phyloP scores from a whole-genome alignment of 2,329 filamentous ascomycete species.

The Graphilbum sp. region DNA sequence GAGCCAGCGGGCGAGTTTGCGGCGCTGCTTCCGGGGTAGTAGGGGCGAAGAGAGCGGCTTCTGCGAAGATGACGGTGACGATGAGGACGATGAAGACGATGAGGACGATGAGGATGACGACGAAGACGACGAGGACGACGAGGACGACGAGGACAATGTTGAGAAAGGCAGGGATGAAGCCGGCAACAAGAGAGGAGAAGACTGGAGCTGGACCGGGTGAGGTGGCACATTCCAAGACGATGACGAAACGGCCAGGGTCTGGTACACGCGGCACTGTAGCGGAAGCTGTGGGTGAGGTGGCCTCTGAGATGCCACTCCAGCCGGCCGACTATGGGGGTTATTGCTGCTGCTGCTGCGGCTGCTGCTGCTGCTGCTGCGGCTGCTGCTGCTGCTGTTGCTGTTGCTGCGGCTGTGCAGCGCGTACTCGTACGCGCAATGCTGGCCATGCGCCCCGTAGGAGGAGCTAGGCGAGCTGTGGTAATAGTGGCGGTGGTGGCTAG shows the following conservation, averaged over 20 bases:
- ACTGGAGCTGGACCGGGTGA: neutral
- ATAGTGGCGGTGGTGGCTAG: too few relatives aligned
- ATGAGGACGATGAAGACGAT: neutral
- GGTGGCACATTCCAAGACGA: too few relatives aligned
- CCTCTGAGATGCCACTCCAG: constrained; percentile 13
- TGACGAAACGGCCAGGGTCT: constrained; percentile 11
- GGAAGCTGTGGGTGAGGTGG: too few relatives aligned
- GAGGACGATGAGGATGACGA: constrained; percentile 1
- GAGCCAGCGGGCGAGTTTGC: constrained; percentile 10
- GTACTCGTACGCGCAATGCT: too few relatives aligned
- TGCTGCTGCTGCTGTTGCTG: too few relatives aligned
- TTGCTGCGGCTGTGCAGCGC: too few relatives aligned
- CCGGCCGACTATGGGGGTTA: too few relatives aligned
- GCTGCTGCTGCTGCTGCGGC: too few relatives aligned
- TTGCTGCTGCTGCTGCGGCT: too few relatives aligned
- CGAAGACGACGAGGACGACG: constrained; percentile 5
- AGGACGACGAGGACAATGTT: constrained; percentile 2
- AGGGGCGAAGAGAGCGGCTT: neutral
- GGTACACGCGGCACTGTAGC: constrained; percentile 13
- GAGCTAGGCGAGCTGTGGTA: too few relatives aligned
- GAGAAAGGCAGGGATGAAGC: constrained; percentile 1
- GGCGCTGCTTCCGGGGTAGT: constrained; percentile 7
- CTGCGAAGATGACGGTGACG: neutral
- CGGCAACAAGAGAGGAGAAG: constrained; percentile 1
- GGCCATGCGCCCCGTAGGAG: too few relatives aligned